Percentiles rank a stretch among this genome's conserved stretches.
Evolutionary conservation across 306 rosid species (phyloP).

Genomic region (Betula pendula): DNA sequence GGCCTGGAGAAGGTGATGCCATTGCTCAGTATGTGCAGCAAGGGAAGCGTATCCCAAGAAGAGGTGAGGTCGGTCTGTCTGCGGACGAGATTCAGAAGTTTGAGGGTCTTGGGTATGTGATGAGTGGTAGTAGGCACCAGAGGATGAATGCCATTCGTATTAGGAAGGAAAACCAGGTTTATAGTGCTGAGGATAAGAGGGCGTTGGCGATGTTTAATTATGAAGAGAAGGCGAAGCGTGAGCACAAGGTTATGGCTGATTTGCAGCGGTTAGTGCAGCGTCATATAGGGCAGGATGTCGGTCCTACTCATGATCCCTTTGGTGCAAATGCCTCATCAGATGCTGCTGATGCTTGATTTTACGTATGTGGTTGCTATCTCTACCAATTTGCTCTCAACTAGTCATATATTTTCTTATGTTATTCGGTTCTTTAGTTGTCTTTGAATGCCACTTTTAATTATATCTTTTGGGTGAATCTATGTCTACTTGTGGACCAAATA

Average conservation of each 20-base stretch:
- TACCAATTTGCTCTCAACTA: not conserved
- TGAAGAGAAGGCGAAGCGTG: conserved; percentile 93
- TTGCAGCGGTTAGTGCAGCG: conserved; percentile 92
- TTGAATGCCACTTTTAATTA: not conserved
- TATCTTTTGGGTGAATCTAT: not conserved
- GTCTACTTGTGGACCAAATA: not conserved
- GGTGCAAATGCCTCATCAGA: conserved; percentile 51
- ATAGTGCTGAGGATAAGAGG: conserved; percentile 95
- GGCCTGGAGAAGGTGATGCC: conserved; percentile 99
- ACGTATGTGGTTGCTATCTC: conserved; percentile 24
- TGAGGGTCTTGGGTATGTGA: conserved; percentile 86
- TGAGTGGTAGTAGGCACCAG: conserved; percentile 99
- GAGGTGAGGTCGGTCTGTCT: conserved; percentile 99
- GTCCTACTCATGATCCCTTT: conserved; percentile 92
- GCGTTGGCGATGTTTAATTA: conserved; percentile 97
- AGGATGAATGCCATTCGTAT: conserved; percentile 99
- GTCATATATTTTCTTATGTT: not conserved
- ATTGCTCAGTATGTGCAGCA: conserved; percentile 96
- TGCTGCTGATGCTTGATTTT: conserved; percentile 49
- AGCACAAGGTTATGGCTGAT: conserved; percentile 97
- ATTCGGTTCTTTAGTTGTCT: not conserved
- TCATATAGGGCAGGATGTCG: conserved; percentile 96
- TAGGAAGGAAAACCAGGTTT: conserved; percentile 97
- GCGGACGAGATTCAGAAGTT: conserved; percentile 90
- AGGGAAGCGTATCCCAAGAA: conserved; percentile 95